These are phyloP conservation scores for Silene noctiflora DNA, from an alignment of 179 eudicot genomes.

Conservation along the genomic window DNA sequence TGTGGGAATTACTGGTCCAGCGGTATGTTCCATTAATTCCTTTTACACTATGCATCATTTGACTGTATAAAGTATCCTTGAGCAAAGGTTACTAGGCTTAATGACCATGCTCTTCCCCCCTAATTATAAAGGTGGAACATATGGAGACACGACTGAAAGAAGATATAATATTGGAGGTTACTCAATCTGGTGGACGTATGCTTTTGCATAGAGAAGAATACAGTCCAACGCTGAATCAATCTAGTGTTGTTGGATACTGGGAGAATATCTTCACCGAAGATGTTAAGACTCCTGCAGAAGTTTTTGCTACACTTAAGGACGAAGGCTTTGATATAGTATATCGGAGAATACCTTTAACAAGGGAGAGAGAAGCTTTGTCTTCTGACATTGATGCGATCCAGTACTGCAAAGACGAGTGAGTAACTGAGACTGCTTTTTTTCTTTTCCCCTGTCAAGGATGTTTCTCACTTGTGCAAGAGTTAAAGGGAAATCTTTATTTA, in stretches of 20 bases:
- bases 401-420: slow-evolving; percentile 76
- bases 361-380: slow-evolving; percentile 83
- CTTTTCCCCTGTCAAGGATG: slow-evolving; percentile 11
- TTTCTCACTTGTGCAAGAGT: slow-evolving; percentile 10
- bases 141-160: slow-evolving; percentile 90
- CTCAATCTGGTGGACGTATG: slow-evolving; percentile 83
- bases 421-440: slow-evolving; percentile 17
- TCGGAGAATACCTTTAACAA: slow-evolving; percentile 80
- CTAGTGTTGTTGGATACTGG: slow-evolving; percentile 84
- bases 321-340: slow-evolving; percentile 63
- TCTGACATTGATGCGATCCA: slow-evolving; percentile 90
- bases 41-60: slow-evolving; percentile 15
- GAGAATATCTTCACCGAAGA: slow-evolving; percentile 75
- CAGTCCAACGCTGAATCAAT: slow-evolving; percentile 60
- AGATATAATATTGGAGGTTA: slow-evolving; percentile 79
- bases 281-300: slow-evolving; percentile 87
- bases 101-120: slow-evolving; percentile 9
- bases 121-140: slow-evolving; percentile 67
- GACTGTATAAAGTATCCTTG: not conserved
- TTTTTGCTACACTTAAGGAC: slow-evolving; percentile 60
- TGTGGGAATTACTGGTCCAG: slow-evolving; percentile 87
- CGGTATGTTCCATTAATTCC: slow-evolving; percentile 43
- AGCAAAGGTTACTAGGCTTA: slow-evolving; percentile 8
- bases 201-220: slow-evolving; percentile 94
- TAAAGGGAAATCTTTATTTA: slow-evolving; percentile 1